Evolutionary conservation across 352 stramenopile species (phyloP).

Genomic region (Saprolegnia diclina): DNA sequence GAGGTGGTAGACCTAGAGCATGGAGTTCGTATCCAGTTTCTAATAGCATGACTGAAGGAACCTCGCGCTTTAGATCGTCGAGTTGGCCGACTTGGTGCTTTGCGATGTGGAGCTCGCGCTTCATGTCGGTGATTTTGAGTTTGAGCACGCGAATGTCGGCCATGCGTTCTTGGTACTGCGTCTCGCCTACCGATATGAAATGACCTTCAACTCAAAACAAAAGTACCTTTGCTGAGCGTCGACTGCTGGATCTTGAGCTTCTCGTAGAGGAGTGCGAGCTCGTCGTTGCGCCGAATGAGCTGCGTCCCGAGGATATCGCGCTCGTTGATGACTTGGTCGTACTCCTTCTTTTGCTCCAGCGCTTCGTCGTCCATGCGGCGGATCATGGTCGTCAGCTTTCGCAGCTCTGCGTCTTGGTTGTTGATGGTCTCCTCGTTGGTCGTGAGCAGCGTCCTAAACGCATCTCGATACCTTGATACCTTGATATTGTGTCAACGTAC

Average conservation of each 20-base stretch:
- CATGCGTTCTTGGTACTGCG: constrained; percentile 89
- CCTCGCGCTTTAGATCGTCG: constrained; percentile 84
- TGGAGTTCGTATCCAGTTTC: not conserved
- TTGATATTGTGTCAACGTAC: not conserved
- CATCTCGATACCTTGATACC: not conserved
- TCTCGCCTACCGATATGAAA: constrained; percentile 55
- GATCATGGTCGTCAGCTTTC: constrained; percentile 89
- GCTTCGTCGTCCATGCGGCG: constrained; percentile 91
- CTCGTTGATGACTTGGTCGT: constrained; percentile 95
- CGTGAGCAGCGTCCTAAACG: constrained; percentile 50
- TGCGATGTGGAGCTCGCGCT: constrained; percentile 87
- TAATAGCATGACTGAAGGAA: not conserved
- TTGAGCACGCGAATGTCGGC: constrained; percentile 94
- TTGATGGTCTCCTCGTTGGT: constrained; percentile 90
- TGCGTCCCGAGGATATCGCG: constrained; percentile 95
- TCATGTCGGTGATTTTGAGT: constrained; percentile 92
- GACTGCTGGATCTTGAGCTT: constrained; percentile 97
- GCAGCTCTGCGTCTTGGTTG: constrained; percentile 93
- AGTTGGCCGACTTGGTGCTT: constrained; percentile 84
- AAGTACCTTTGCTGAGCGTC: constrained; percentile 72
- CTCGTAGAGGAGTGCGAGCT: constrained; percentile 95
- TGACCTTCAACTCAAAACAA: not conserved
- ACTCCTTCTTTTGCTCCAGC: constrained; percentile 92
- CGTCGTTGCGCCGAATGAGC: constrained; percentile 94
- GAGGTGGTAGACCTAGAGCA: constrained; percentile 56